Percentiles rank a stretch among this genome's conserved stretches.
Conservation (phyloP, 225 moss, liverwort and hornwort genomes). For the Physcomitrellopsis africana region DNA sequence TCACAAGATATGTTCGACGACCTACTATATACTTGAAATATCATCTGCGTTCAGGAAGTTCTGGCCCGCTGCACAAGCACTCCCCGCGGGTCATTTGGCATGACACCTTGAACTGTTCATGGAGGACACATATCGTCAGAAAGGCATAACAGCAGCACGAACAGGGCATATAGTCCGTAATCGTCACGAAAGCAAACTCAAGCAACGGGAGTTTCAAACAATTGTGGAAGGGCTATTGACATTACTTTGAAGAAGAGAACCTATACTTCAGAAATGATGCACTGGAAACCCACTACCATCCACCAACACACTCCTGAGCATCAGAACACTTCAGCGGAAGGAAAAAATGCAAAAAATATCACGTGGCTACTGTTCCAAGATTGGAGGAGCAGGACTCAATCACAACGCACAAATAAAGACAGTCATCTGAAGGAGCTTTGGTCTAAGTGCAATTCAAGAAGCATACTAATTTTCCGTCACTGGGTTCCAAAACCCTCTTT, state of each 20-base stretch:
- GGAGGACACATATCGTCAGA: conserved; percentile 21
- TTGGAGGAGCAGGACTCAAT: conserved; percentile 9
- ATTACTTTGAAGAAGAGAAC: background rate
- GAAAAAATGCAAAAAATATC: background rate
- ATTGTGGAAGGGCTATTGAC: background rate
- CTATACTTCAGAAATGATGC: conserved; percentile 10
- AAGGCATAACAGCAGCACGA: background rate
- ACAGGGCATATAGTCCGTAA: conserved; percentile 4
- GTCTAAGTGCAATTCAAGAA: conserved; percentile 16
- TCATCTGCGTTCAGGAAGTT: conserved; percentile 29
- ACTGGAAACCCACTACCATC: conserved; percentile 6
- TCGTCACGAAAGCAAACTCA: conserved; percentile 8
- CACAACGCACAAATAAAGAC: background rate
- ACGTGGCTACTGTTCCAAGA: background rate
- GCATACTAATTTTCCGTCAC: conserved; percentile 20
- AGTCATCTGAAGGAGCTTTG: background rate
- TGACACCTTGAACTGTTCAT: conserved; percentile 20
- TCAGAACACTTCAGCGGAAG: background rate
- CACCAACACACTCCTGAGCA: conserved; percentile 9
- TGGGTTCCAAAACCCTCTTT: conserved; percentile 16
- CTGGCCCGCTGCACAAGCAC: conserved; percentile 25
- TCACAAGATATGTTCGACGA: conserved; percentile 9
- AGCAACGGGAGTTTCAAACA: conserved; percentile 15
- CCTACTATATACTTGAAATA: conserved; percentile 19
- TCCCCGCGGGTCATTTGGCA: background rate